Evolutionary conservation across 2,329 filamentous ascomycete species (phyloP).

Genomic region (Fusarium pseudoanthophilum): DNA sequence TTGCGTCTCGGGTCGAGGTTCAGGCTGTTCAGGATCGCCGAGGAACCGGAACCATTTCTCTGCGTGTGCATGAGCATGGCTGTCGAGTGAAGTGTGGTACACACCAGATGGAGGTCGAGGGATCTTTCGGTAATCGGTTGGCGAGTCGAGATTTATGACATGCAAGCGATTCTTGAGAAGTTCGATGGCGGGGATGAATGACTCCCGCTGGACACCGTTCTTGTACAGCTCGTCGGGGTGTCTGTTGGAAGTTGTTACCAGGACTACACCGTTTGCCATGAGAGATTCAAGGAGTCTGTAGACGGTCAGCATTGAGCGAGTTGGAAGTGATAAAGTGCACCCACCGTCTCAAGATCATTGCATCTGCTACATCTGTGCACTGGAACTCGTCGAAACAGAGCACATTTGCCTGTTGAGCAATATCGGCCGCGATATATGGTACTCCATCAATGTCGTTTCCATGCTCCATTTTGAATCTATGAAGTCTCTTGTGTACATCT

Average conservation of each 20-base stretch:
- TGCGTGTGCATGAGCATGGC: constrained; percentile 80
- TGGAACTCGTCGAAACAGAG: constrained; percentile 99
- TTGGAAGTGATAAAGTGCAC: constrained; percentile 2
- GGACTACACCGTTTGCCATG: constrained; percentile 96
- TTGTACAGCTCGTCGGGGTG: constrained; percentile 97
- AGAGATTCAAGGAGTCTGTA: constrained; percentile 81
- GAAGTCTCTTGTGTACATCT: constrained; percentile 89
- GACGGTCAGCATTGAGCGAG: constrained; percentile 22
- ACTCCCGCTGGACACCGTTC: constrained; percentile 95
- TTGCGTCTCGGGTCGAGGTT: constrained; percentile 81
- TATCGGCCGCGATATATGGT: constrained; percentile 93
- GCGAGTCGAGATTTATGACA: constrained; percentile 93
- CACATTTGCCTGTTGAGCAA: constrained; percentile 85
- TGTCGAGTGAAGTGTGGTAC: constrained; percentile 89
- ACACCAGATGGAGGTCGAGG: constrained; percentile 92
- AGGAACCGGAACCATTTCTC: constrained; percentile 97
- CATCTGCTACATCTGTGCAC: constrained; percentile 97
- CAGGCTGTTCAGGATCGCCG: constrained; percentile 81
- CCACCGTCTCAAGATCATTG: constrained; percentile 90
- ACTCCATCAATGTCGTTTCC: constrained; percentile 91
- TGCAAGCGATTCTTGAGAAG: constrained; percentile 85
- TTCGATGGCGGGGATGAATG: constrained; percentile 94
- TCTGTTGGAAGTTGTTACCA: constrained; percentile 96
- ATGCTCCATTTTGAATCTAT: constrained; percentile 88
- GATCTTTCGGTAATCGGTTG: constrained; percentile 97